A percentile compares a stretch with the other conserved stretches of the same genome.
Conservation (phyloP, 129 eudicot species). For the Flaveria sonorensis region DNA sequence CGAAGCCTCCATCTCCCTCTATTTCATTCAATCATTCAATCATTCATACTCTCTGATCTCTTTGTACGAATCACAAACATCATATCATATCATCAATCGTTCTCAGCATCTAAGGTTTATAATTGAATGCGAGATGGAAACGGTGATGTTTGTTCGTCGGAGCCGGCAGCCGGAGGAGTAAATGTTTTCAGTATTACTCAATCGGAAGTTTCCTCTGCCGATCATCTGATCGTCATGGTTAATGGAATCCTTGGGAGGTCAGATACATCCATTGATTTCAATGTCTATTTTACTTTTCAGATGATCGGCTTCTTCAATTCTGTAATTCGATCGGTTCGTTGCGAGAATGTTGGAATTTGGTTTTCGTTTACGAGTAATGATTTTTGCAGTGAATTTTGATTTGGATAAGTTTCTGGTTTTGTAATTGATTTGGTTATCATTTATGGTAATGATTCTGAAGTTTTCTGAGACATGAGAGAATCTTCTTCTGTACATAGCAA, state of each 20-base stretch:
- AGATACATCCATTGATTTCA: neutral
- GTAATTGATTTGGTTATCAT: neutral
- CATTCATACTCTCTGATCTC: neutral
- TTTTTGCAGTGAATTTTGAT: neutral
- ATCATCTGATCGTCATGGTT: conserved; percentile 95
- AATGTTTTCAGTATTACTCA: conserved; percentile 54
- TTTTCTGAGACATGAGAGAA: neutral
- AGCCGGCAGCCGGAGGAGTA: conserved; percentile 54
- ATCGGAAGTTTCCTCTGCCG: conserved; percentile 59
- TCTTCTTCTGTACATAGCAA: neutral
- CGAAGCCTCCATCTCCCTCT: conserved; percentile 10
- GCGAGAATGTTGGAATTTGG: neutral
- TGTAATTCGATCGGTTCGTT: neutral
- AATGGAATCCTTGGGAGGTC: conserved; percentile 93
- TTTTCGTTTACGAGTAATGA: neutral
- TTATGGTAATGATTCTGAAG: neutral
- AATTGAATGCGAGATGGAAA: conserved; percentile 20
- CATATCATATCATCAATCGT: neutral
- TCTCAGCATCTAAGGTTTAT: neutral
- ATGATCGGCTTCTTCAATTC: neutral
- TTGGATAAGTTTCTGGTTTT: conserved; percentile 4
- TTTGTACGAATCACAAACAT: neutral
- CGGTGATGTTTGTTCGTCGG: conserved; percentile 53
- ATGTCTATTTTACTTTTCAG: neutral
- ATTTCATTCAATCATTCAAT: neutral